Conservation (phyloP, 148 eudicot genomes). For the Persicaria maculosa region DNA sequence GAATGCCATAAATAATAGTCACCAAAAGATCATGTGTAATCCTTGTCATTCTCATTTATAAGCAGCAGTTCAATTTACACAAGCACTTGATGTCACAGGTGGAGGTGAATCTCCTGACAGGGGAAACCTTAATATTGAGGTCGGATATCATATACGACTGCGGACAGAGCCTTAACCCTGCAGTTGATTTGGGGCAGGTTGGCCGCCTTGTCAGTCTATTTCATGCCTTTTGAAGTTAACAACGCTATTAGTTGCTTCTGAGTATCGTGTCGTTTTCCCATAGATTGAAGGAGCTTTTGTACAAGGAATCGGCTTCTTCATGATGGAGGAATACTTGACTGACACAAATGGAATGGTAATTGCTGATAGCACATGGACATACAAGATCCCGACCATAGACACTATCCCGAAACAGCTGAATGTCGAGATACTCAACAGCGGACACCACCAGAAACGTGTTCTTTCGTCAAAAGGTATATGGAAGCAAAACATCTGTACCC, state of each 20-base stretch:
- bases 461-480: slow-evolving; percentile 82
- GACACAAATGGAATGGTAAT: slow-evolving; percentile 60
- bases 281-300: slow-evolving; percentile 94
- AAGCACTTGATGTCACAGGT: slow-evolving; percentile 35
- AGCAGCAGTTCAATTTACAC: too few species aligned
- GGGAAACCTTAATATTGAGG: slow-evolving; percentile 66
- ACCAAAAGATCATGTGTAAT: background rate
- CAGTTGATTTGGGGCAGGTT: slow-evolving; percentile 97
- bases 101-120: slow-evolving; percentile 75
- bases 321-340: slow-evolving; percentile 62
- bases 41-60: too few species aligned
- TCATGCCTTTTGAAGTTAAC: background rate
- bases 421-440: slow-evolving; percentile 66
- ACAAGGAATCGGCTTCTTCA: slow-evolving; percentile 88
- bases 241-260: background rate
- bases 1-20: too few species aligned
- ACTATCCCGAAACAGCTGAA: slow-evolving; percentile 69
- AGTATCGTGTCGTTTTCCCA: background rate
- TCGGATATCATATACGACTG: slow-evolving; percentile 88
- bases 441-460: slow-evolving; percentile 60
- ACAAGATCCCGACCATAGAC: slow-evolving; percentile 88
- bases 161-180: slow-evolving; percentile 93
- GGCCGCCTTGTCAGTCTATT: background rate
- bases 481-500: background rate
- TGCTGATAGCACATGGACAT: slow-evolving; percentile 69